These are phyloP conservation scores for Bryoerythrophyllum caledonicum DNA, from an alignment of 225 moss, liverwort and hornwort species.

Conservation along the genomic window DNA sequence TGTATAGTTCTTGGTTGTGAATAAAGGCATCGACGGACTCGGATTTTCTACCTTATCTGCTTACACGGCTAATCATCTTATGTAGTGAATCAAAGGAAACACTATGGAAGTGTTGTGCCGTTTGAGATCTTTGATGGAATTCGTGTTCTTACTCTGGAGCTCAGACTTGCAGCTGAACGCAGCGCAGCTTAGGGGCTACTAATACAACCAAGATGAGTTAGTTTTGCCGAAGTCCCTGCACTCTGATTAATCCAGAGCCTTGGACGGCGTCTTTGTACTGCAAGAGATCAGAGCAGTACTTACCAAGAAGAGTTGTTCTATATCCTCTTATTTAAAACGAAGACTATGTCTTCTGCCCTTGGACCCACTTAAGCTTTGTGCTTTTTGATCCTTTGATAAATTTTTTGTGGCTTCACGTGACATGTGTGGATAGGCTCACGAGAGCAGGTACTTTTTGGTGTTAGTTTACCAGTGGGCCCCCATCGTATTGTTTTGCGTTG, in stretches of 20 bases:
- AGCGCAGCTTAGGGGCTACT: constrained; percentile 9
- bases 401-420: not conserved
- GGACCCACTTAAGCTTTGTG: constrained; percentile 6
- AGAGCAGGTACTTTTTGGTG: not conserved
- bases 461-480: not conserved
- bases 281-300: not conserved
- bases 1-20: constrained; percentile 1
- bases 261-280: not conserved
- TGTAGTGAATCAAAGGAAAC: constrained; percentile 12
- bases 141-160: constrained; percentile 7
- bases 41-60: constrained; percentile 3
- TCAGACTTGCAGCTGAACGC: constrained; percentile 10
- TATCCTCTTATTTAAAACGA: not conserved
- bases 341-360: constrained; percentile 6
- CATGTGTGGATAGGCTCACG: not conserved
- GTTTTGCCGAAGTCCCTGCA: constrained; percentile 5
- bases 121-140: not conserved
- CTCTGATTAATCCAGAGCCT: not conserved
- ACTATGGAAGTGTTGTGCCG: constrained; percentile 15
- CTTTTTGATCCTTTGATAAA: not conserved
- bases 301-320: not conserved
- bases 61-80: constrained; percentile 12
- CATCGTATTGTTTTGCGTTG: not conserved
- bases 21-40: constrained; percentile 9
- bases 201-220: constrained; percentile 3